Conservation (phyloP, 495 filamentous ascomycete genomes). For the Annulohypoxylon nitens region DNA sequence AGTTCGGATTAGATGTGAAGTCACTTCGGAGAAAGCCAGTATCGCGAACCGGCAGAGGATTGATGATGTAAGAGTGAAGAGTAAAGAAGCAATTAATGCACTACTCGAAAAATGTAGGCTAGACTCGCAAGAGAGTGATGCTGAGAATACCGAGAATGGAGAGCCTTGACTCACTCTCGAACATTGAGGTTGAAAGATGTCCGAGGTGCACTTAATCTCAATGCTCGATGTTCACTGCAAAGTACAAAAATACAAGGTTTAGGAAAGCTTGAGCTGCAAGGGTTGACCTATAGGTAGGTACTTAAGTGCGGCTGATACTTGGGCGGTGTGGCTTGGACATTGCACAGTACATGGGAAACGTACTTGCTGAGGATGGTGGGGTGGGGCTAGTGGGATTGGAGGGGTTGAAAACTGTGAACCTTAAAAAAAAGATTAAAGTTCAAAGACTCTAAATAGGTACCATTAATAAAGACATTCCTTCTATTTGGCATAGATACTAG, state of each 20-base stretch:
- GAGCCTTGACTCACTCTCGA: slow-evolving; percentile 2
- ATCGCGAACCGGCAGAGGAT: not conserved
- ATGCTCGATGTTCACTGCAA: not conserved
- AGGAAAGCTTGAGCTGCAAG: not conserved
- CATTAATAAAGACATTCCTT: not conserved
- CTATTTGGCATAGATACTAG: too few relatives aligned
- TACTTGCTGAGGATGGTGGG: slow-evolving; percentile 5
- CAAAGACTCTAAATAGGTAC: too few relatives aligned
- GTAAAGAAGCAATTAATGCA: not conserved
- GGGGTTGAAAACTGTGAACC: not conserved
- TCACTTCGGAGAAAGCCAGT: not conserved
- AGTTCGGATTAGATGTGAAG: not conserved
- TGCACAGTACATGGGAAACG: not conserved
- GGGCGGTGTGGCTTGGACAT: not conserved
- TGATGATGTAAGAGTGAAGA: not conserved
- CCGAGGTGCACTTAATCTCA: too few relatives aligned
- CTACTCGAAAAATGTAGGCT: not conserved
- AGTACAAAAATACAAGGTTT: not conserved
- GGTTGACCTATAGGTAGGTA: not conserved
- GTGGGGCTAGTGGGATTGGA: slow-evolving; percentile 7
- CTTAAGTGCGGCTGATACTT: not conserved
- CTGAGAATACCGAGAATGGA: not conserved
- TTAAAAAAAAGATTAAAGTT: not conserved
- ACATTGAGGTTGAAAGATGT: slow-evolving; percentile 11
- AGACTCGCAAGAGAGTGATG: not conserved